phyloP scores from a whole-genome alignment of 805 yeast species.

The Candida nanaspora region DNA sequence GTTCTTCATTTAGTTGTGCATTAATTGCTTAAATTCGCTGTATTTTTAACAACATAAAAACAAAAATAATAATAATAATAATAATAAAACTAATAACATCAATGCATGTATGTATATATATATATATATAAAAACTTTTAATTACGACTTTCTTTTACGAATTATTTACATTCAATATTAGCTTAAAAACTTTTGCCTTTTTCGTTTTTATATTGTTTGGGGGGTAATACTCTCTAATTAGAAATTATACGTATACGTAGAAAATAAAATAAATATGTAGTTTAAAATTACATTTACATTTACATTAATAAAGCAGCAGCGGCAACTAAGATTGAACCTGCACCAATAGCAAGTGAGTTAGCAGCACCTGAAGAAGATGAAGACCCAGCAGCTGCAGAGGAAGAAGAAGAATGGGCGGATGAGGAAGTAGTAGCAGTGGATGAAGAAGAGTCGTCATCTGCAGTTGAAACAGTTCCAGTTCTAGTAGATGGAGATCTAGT shows the following conservation, averaged over 20 bases:
- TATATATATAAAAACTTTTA: too few relatives aligned
- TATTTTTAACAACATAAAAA: too few relatives aligned
- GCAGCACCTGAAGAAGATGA: constrained; percentile 1
- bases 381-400: background rate
- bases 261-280: too few relatives aligned
- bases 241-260: too few relatives aligned
- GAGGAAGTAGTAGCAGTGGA: background rate
- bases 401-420: background rate
- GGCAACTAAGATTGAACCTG: background rate
- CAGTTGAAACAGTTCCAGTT: background rate
- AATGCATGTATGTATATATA: too few relatives aligned
- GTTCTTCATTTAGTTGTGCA: constrained; percentile 10
- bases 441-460: background rate
- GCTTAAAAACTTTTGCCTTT: too few relatives aligned
- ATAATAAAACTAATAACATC: too few relatives aligned
- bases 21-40: too few relatives aligned
- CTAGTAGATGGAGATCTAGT: background rate
- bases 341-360: background rate
- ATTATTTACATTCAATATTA: too few relatives aligned
- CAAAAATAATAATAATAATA: too few relatives aligned
- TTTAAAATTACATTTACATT: too few relatives aligned
- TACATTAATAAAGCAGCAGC: constrained; percentile 1
- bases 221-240: background rate
- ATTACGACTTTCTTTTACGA: too few relatives aligned
- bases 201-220: background rate